Conservation (phyloP, 129 eudicot genomes). For the Pittosporum tobira region DNA sequence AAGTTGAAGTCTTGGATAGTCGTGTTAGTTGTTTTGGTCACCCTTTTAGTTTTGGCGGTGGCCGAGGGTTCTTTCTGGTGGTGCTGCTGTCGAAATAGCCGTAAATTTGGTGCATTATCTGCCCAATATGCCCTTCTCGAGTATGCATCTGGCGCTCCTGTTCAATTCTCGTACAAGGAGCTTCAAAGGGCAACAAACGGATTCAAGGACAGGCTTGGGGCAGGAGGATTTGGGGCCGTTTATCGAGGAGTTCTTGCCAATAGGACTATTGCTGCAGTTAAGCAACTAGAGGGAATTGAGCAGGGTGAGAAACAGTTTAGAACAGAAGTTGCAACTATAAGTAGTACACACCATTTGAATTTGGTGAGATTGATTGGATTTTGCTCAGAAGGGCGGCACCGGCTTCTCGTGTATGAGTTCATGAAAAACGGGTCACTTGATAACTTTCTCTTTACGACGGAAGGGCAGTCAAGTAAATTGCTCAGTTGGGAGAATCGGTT, state of each 20-base stretch:
- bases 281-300: constrained; percentile 85
- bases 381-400: constrained; percentile 78
- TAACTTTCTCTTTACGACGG: constrained; percentile 43
- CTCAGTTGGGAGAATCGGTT: constrained; percentile 68
- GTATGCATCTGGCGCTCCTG: constrained; percentile 97
- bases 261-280: constrained; percentile 63
- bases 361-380: constrained; percentile 81
- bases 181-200: constrained; percentile 78
- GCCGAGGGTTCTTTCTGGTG: constrained; percentile 63
- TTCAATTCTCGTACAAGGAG: constrained; percentile 75
- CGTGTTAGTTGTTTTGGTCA: constrained; percentile 48
- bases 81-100: constrained; percentile 63
- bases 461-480: constrained; percentile 34
- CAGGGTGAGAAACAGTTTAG: constrained; percentile 95
- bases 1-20: constrained; percentile 60
- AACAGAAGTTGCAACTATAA: constrained; percentile 92
- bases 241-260: constrained; percentile 65
- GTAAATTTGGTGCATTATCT: constrained; percentile 44
- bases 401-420: constrained; percentile 79
- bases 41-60: constrained; percentile 38
- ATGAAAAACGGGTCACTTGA: constrained; percentile 95
- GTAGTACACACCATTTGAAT: constrained; percentile 92
- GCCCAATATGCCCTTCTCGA: constrained; percentile 90
- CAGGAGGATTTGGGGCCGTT: constrained; percentile 91
- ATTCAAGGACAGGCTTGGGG: constrained; percentile 87